phyloP scores from a whole-genome alignment of 2,329 filamentous ascomycete genomes.

The Daldinia sp. region DNA sequence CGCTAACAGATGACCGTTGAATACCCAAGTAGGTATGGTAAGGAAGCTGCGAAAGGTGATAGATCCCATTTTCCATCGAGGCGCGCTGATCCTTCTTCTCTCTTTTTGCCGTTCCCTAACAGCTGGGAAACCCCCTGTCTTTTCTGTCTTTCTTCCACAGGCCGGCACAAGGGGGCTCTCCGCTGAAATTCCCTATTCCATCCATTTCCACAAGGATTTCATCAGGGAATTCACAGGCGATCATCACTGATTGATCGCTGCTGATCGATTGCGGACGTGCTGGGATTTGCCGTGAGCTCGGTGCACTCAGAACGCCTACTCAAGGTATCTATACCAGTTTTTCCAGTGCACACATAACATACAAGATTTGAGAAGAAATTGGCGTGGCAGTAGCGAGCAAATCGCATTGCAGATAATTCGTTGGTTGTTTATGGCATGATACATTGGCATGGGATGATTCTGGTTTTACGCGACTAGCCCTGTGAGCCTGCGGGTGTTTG shows the following conservation, averaged over 20 bases:
- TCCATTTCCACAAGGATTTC: conserved; percentile 33
- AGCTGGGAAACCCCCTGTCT: conserved; percentile 34
- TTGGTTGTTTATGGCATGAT: conserved; percentile 40
- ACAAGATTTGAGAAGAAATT: conserved; percentile 23
- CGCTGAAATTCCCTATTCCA: conserved; percentile 23
- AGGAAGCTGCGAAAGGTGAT: conserved; percentile 6
- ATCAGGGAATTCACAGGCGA: conserved; percentile 36
- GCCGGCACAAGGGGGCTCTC: background rate
- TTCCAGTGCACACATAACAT: background rate
- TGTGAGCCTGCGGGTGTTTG: conserved; percentile 24
- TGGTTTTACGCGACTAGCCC: conserved; percentile 36
- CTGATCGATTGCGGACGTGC: conserved; percentile 18
- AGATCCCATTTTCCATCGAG: conserved; percentile 25
- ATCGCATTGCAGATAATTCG: conserved; percentile 23
- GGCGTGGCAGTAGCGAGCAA: conserved; percentile 32
- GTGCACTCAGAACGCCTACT: background rate
- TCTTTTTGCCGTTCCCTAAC: conserved; percentile 23
- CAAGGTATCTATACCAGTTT: background rate
- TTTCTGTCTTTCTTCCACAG: background rate
- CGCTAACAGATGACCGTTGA: conserved; percentile 29
- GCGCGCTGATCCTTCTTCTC: conserved; percentile 36
- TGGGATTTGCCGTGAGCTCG: background rate
- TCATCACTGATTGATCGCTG: conserved; percentile 29
- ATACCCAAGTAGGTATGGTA: conserved; percentile 1
- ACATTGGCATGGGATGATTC: conserved; percentile 39